A percentile compares a stretch with the other conserved stretches of the same genome.
phyloP scores from a whole-genome alignment of 345 rosid species.

The Physaria fendleri region DNA sequence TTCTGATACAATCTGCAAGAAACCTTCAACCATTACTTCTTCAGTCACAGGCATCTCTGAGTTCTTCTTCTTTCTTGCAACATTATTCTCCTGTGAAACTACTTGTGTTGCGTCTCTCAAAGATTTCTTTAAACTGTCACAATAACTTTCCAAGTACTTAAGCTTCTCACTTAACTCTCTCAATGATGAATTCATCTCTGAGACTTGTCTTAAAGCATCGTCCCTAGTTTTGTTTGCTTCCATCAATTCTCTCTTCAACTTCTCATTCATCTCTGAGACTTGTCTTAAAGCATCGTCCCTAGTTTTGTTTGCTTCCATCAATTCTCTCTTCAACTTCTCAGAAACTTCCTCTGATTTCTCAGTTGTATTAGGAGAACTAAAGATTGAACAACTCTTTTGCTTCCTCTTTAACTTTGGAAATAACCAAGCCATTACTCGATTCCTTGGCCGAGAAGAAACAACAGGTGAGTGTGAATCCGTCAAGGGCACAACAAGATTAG shows the following conservation, averaged over 20 bases:
- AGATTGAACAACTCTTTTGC: constrained; percentile 36
- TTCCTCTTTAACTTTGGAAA: constrained; percentile 76
- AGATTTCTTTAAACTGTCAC: constrained; percentile 77
- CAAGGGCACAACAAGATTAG: constrained; percentile 72
- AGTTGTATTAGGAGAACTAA: constrained; percentile 49
- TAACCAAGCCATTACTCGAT: constrained; percentile 68
- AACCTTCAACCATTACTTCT: constrained; percentile 87
- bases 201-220: constrained; percentile 61
- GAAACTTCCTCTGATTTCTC: constrained; percentile 74
- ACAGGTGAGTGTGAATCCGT: constrained; percentile 56
- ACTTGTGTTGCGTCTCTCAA: constrained; percentile 51
- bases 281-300: constrained; percentile 68
- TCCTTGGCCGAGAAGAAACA: constrained; percentile 53
- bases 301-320: constrained; percentile 69
- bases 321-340: constrained; percentile 61
- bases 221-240: constrained; percentile 77
- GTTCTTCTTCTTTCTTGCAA: constrained; percentile 12
- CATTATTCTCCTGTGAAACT: too few species aligned
- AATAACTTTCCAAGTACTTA: constrained; percentile 72
- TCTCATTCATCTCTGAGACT: constrained; percentile 72
- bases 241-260: constrained; percentile 61
- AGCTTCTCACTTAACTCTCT: constrained; percentile 71
- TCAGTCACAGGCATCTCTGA: constrained; percentile 67
- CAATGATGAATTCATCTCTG: constrained; percentile 72
- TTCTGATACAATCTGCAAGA: constrained; percentile 90